These are phyloP conservation scores for Salix caprea DNA, from an alignment of 345 rosid genomes.

Conservation along the genomic window DNA sequence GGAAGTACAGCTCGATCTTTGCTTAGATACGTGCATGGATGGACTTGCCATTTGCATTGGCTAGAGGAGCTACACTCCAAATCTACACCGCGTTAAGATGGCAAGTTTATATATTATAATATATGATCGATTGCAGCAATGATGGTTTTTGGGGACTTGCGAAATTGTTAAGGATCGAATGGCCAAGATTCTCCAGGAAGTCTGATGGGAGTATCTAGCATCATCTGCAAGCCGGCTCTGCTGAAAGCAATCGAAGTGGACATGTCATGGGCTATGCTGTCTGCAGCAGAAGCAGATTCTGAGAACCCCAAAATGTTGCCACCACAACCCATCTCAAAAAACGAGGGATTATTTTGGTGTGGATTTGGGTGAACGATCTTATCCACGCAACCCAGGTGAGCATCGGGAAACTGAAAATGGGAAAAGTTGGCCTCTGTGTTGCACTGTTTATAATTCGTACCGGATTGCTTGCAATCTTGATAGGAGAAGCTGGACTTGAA, in stretches of 20 bases:
- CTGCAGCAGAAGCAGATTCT: slow-evolving; percentile 20
- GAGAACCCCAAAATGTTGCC: slow-evolving; percentile 29
- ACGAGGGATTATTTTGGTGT: slow-evolving; percentile 40
- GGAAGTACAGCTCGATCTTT: background rate
- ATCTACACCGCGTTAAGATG: background rate
- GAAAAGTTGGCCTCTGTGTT: slow-evolving; percentile 54
- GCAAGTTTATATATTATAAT: background rate
- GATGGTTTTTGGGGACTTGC: background rate
- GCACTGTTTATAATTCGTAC: slow-evolving; percentile 40
- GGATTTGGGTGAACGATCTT: slow-evolving; percentile 29
- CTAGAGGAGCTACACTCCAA: background rate
- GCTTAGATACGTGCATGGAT: background rate
- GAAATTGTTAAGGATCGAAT: slow-evolving; percentile 30
- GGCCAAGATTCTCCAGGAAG: slow-evolving; percentile 44
- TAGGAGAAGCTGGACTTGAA: slow-evolving; percentile 47
- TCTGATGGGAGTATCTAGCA: slow-evolving; percentile 43
- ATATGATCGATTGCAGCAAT: background rate
- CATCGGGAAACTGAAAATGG: slow-evolving; percentile 38
- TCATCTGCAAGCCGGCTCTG: slow-evolving; percentile 40
- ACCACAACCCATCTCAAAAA: slow-evolving; percentile 41
- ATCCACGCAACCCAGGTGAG: slow-evolving; percentile 34
- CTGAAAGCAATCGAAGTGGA: slow-evolving; percentile 40
- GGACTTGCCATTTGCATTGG: background rate
- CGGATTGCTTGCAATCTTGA: slow-evolving; percentile 37
- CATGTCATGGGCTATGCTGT: slow-evolving; percentile 26